Percentiles rank a stretch among this genome's conserved stretches.
These are phyloP conservation scores for Phytophthora tubulina DNA, from an alignment of 352 stramenopile genomes.

Conservation along the genomic window DNA sequence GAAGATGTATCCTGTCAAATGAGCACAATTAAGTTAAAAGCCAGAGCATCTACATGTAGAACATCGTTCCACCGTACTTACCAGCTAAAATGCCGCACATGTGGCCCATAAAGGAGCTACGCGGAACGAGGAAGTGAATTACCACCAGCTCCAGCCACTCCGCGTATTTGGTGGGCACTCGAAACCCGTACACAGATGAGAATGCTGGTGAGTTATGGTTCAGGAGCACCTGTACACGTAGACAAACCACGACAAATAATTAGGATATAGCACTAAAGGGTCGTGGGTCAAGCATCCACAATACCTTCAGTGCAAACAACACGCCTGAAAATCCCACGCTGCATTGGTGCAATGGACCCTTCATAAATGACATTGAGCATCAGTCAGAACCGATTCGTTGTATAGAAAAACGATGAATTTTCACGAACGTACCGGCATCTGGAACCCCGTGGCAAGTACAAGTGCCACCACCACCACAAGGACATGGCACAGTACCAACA, in stretches of 20 bases:
- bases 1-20: constrained; percentile 39
- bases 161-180: constrained; percentile 88
- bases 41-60: background rate
- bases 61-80: constrained; percentile 9
- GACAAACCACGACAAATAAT: background rate
- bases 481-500: constrained; percentile 73
- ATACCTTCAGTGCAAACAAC: constrained; percentile 84
- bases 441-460: constrained; percentile 41
- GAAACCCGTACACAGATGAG: constrained; percentile 73
- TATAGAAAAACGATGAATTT: background rate
- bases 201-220: constrained; percentile 79
- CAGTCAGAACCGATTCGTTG: background rate
- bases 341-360: constrained; percentile 67
- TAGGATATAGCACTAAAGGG: no score
- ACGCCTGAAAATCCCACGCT: constrained; percentile 85
- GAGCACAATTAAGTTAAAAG: background rate
- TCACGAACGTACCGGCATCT: constrained; percentile 26
- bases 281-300: no score
- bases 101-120: constrained; percentile 88
- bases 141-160: constrained; percentile 90
- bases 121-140: constrained; percentile 87
- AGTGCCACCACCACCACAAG: constrained; percentile 61
- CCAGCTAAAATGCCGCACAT: constrained; percentile 90
- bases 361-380: background rate
- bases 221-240: constrained; percentile 71